Conservation (phyloP, 2,329 filamentous ascomycete genomes). For the Apiospora phragmitis region DNA sequence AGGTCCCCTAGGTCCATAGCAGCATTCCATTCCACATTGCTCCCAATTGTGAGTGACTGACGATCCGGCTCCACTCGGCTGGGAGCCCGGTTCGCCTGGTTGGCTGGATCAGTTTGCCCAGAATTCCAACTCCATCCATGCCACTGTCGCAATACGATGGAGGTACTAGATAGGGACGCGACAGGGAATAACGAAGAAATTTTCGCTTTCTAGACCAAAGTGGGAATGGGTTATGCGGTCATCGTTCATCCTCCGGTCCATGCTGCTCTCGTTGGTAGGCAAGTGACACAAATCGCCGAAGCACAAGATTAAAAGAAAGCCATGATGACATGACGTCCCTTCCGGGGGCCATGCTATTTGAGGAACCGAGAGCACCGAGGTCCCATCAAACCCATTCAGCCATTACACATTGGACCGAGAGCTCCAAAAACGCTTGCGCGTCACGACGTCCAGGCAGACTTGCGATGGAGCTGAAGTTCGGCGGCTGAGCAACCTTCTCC, state of each 20-base stretch:
- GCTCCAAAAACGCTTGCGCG: not conserved
- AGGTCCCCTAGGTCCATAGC: too few species aligned
- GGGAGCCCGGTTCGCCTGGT: not conserved
- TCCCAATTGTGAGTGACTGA: not conserved
- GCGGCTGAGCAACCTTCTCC: not conserved
- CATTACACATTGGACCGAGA: not conserved
- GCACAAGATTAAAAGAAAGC: not conserved
- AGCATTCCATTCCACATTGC: not conserved
- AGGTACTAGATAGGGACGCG: not conserved
- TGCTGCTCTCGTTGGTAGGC: not conserved
- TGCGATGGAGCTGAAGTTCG: not conserved
- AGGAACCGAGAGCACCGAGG: not conserved
- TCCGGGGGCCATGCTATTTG: not conserved
- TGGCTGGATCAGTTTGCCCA: not conserved
- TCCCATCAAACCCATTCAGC: not conserved
- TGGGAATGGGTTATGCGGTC: constrained; percentile 1
- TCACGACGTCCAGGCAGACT: not conserved
- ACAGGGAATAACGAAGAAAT: constrained; percentile 1
- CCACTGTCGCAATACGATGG: not conserved
- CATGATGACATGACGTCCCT: constrained; percentile 6
- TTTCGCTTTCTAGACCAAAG: constrained; percentile 7
- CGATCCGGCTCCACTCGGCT: not conserved
- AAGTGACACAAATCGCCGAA: constrained; percentile 6
- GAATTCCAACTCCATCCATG: not conserved
- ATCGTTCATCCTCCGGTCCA: not conserved